Evolutionary conservation across 192 early-diverging fungal species (phyloP), one percentile per base, ranked within the genome.

Genomic region (Allomyces macrogynus): DNA sequence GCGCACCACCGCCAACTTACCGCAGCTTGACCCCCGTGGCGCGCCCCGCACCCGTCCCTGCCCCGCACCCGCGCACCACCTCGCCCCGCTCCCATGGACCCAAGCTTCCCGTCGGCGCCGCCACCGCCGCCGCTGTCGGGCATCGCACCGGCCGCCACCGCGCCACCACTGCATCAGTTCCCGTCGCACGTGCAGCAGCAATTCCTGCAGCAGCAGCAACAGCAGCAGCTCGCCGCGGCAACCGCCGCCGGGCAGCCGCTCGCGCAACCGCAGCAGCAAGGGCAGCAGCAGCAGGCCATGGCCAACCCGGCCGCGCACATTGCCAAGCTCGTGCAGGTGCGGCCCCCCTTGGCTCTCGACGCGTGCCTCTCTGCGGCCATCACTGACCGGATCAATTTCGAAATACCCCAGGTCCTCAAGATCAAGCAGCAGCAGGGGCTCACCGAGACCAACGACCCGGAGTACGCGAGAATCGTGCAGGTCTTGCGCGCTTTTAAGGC

Each of bases 361-460:
- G 32, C 8, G 43, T 24, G 4, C 22, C 10, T 8, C n/a, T n/a
- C n/a, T n/a, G n/a, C n/a, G n/a, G n/a, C 64, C 44, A 57, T 24
- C 42, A 5, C 22, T 22, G 22, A 54, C 64, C 24, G 16, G 42
- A 43, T 57, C 57, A 23, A 18, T 66, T 25, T 44, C 10, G 16
- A 67, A 77, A 8, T 67, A 65, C 63, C 63, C 24, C 64, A 68
- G 66, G 64, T 74, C 1, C 66, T 73, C 3, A 61, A 70, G 68
- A 71, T 69, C 18, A 71, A 74, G 25, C 77, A 82, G 65, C 65
- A 70, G 24, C 65, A 86, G 73, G 89, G 89, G 18, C 83, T 86
- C 18, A 91, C 81, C 11, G 89, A 94, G 77, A 78, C 80, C 54
- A 89, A 81, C 68, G 83, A 83, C 67, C 76, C 77, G 18, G 87